Percentiles rank a stretch among this genome's conserved stretches.
Conservation (phyloP, 1,139 yeast genomes). For the Sugiyamaella castrensis region DNA sequence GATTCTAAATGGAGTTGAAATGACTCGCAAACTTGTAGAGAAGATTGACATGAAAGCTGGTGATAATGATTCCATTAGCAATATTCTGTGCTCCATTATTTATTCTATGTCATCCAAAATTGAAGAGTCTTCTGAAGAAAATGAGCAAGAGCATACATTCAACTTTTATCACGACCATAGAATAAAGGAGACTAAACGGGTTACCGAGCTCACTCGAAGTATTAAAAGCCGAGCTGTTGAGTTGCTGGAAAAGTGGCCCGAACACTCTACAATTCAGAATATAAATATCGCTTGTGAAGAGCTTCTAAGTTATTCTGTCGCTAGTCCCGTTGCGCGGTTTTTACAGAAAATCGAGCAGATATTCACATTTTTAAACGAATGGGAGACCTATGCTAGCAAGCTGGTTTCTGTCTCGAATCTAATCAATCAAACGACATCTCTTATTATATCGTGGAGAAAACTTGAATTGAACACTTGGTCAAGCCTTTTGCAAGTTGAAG, state of each 20-base stretch:
- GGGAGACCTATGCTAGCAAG: slow-evolving; percentile 90
- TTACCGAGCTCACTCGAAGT: slow-evolving; percentile 51
- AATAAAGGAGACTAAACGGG: slow-evolving; percentile 57
- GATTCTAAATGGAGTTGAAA: slow-evolving; percentile 9
- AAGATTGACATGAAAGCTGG: not conserved
- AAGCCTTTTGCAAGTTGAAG: slow-evolving; percentile 68
- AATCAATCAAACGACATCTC: slow-evolving; percentile 55
- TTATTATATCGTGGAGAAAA: slow-evolving; percentile 88
- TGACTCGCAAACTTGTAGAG: slow-evolving; percentile 2
- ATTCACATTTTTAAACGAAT: slow-evolving; percentile 75
- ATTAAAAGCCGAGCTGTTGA: slow-evolving; percentile 48
- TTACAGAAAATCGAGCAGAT: slow-evolving; percentile 85
- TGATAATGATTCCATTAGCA: not conserved
- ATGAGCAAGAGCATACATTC: slow-evolving; percentile 26
- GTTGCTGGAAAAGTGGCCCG: slow-evolving; percentile 83
- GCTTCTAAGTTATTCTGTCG: slow-evolving; percentile 57
- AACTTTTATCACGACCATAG: slow-evolving; percentile 73
- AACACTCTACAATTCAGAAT: slow-evolving; percentile 82
- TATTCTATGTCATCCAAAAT: slow-evolving; percentile 2
- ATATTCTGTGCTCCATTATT: slow-evolving; percentile 2
- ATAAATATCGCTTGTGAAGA: slow-evolving; percentile 66
- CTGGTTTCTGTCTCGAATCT: slow-evolving; percentile 62
- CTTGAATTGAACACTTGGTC: slow-evolving; percentile 87
- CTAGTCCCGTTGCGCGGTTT: slow-evolving; percentile 72
- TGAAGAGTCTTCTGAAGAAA: slow-evolving; percentile 7